A percentile compares a stretch with the other conserved stretches of the same genome.
Conservation (phyloP, 2,329 filamentous ascomycete genomes). For the Mycogone perniciosa region DNA sequence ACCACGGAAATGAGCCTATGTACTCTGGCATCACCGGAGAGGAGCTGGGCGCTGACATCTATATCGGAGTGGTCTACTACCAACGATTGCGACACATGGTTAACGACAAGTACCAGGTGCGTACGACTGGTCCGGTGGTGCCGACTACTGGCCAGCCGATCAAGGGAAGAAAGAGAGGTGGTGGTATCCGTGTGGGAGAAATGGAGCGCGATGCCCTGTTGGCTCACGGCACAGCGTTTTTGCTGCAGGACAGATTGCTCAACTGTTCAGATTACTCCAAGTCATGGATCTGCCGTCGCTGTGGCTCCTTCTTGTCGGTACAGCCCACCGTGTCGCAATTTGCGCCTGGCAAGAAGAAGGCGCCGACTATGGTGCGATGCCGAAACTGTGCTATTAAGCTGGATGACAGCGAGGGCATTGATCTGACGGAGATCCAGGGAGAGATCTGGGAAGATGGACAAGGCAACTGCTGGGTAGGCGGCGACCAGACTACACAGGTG, state of each 20-base stretch:
- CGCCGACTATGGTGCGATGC: conserved; percentile 67
- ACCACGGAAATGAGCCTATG: conserved; percentile 97
- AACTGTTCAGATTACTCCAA: conserved; percentile 94
- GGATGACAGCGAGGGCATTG: conserved; percentile 51
- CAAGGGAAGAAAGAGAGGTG: conserved; percentile 92
- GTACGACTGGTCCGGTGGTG: conserved; percentile 90
- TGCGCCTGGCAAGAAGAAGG: conserved; percentile 54
- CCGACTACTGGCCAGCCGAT: conserved; percentile 90
- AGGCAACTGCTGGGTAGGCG: conserved; percentile 77
- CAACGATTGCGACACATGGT: conserved; percentile 98
- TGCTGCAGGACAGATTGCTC: conserved; percentile 90
- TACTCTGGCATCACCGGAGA: conserved; percentile 96
- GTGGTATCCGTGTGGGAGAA: conserved; percentile 97
- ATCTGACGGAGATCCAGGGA: conserved; percentile 51
- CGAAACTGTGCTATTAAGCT: conserved; percentile 65
- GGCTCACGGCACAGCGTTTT: conserved; percentile 89
- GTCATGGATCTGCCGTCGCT: conserved; percentile 82
- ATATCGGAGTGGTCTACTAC: conserved; percentile 96
- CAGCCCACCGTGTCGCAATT: conserved; percentile 69
- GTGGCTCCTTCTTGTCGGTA: conserved; percentile 85
- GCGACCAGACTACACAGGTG: conserved; percentile 84
- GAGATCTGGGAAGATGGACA: conserved; percentile 92
- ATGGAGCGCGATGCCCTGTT: conserved; percentile 97
- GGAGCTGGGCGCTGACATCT: conserved; percentile 91
- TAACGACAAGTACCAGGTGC: conserved; percentile 98